Evolutionary conservation across 257 asterid genomes (phyloP), one percentile per base, ranked within the genome.

Genomic region (Striga asiatica): DNA sequence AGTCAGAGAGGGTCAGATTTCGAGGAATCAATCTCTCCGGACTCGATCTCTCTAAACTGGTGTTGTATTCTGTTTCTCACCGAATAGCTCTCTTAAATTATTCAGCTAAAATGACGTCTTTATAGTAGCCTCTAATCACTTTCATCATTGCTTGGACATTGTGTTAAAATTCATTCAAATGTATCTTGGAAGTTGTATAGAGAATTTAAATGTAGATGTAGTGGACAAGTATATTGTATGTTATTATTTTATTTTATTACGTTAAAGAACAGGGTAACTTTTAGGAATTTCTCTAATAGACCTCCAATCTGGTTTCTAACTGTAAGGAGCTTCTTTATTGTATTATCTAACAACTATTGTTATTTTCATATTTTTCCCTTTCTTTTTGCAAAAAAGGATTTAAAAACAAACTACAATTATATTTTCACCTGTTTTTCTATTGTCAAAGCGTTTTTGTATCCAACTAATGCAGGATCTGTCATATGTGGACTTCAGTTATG

Each of bases 11-110:
- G 74, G 97, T 85, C 74, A 79, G 83, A 72, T 81, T 89, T 69
- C 94, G 96, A 50, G 97, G 97, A 73, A 66, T 89, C 67, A 89
- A 85, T 75, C 85, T 89, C 61, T 83, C 97, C 53, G 94, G 94
- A 61, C 88, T 86, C 58, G 94, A 85, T 75, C 94, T 89, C 56
- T 89, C 95, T 41, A 89, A 89, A 65, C 74, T 89, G 94, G 96
- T 88, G 79, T 50, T 12, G 34, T 54, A 29, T 46, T 70, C 61
- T 25, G 34, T 58, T 41, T 60, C 64, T 65, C 55, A 43, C 58
- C 53, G 52, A 19, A 54, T 60, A 37, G 17, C 46, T 64, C 11
- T 37, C 43, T 48, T 10, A 1, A 37, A 29, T 68, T 29, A 19
- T 68, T 57, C 20, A 27, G 59, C 45, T 19, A 27, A 52, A 51